Conservation (phyloP, 2,329 filamentous ascomycete genomes). For the Atkinsonella texensis region DNA sequence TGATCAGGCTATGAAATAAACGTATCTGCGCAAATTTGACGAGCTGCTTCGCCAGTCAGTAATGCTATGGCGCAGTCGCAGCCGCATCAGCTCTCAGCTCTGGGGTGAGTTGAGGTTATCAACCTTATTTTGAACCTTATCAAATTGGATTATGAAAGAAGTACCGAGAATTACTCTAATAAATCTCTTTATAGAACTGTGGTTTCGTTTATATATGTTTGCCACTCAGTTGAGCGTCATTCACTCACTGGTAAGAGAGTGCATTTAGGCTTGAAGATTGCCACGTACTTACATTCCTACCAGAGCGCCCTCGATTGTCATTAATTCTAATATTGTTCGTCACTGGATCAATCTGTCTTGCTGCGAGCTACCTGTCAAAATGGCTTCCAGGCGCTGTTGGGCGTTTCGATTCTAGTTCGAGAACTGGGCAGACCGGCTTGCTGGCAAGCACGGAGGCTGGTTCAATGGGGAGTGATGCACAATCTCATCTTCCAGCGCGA, state of each 20-base stretch:
- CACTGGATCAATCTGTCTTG: conserved; percentile 29
- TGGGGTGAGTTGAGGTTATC: conserved; percentile 6
- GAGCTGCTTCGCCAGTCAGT: not conserved
- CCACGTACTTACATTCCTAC: conserved; percentile 8
- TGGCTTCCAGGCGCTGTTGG: conserved; percentile 36
- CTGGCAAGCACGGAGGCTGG: conserved; percentile 10
- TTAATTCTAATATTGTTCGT: conserved; percentile 34
- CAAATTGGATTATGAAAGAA: not conserved
- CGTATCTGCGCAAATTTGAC: not conserved
- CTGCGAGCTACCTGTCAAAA: conserved; percentile 28
- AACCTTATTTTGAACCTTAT: too few species aligned
- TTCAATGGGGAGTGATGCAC: conserved; percentile 22
- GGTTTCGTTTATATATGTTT: conserved; percentile 36
- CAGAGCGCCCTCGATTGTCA: conserved; percentile 38
- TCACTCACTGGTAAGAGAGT: conserved; percentile 32
- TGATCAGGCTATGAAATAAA: not conserved
- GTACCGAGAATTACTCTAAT: not conserved
- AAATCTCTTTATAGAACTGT: conserved; percentile 24
- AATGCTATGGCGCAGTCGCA: conserved; percentile 8
- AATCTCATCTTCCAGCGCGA: conserved; percentile 27
- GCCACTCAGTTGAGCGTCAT: conserved; percentile 33
- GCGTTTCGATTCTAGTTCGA: conserved; percentile 25
- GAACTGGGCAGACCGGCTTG: conserved; percentile 10
- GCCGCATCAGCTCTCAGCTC: conserved; percentile 6
- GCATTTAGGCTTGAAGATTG: not conserved